Evolutionary conservation across 1,284 basidiomycete genomes (phyloP), one percentile per base, ranked within the genome.

Genomic region (Heterobasidion irregulare): DNA sequence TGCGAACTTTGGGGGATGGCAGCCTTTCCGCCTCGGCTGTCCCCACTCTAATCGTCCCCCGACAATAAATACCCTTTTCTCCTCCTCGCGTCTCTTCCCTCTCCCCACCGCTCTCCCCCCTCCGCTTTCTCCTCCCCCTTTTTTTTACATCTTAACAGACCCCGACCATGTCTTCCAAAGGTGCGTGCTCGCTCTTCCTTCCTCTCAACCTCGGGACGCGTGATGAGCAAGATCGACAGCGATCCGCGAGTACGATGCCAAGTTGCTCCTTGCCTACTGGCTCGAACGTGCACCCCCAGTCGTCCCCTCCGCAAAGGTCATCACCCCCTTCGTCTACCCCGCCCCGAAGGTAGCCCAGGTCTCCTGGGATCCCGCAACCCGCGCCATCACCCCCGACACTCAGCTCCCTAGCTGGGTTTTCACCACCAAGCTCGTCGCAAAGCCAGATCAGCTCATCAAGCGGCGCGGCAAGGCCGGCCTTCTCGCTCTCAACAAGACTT

Each of bases 381-480:
- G 89, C 66, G 73, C 84, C 35, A 85, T 97, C 77, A 92, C 89
- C 44, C 83, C 92, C 55, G 89, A 89, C 61, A 77, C 74, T 53
- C 78, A 83, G 65, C 78, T 94, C 58, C 90, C 89, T 49, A 72
- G 79, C 61, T 93, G 95, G 95, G 91, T 98, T 56, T 86, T 86
- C 76, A 80, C 76, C 66, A 79, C 85, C 64, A 93, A 94, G 78
- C 89, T 95, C 68, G 92, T 96, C 66, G 90, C 85, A 33, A 94
- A 96, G 75, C 92, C 92, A 52, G 97, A 99, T 77, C 95, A 98
- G 77, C 88, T 99, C 71, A 98, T 99, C 84, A 99, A 99, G 80
- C 91, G 96, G 66, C 89, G 97, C 64, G 97, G 97, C 65, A 99
- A 99, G 83, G 94, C 94, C 35, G 96, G 96, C 63, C 83, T 99